These are phyloP conservation scores for cucumber (Cucumis sativus) DNA, from an alignment of 306 rosid genomes.

Conservation along the genomic window DNA sequence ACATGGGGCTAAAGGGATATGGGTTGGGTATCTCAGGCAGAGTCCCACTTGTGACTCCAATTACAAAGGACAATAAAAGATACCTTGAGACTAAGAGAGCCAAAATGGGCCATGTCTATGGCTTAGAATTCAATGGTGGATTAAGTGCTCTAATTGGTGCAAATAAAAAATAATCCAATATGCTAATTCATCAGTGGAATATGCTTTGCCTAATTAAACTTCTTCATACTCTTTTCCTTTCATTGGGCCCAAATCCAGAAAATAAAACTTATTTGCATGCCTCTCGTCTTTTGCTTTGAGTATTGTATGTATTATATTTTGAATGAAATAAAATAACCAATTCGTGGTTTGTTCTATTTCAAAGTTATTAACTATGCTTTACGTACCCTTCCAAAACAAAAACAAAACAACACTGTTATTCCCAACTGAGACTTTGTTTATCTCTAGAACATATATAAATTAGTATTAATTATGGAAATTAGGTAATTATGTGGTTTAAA, in stretches of 20 bases:
- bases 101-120: slow-evolving; percentile 68
- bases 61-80: slow-evolving; percentile 63
- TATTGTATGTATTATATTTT: no score
- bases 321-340: no score
- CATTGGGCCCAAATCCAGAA: background rate
- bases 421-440: no score
- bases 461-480: no score
- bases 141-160: slow-evolving; percentile 18
- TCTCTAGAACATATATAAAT: no score
- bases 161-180: slow-evolving; percentile 17
- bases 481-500: no score
- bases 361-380: no score
- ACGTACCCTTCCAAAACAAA: no score
- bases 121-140: slow-evolving; percentile 24
- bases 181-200: background rate
- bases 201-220: background rate
- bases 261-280: background rate
- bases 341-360: no score
- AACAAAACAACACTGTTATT: no score
- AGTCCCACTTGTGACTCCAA: slow-evolving; percentile 54
- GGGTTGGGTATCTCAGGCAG: slow-evolving; percentile 61
- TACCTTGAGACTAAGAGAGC: slow-evolving; percentile 61
- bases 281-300: no score
- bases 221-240: background rate
- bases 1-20: slow-evolving; percentile 68